These are phyloP conservation scores for Henningerozyma blattae DNA, from an alignment of 805 yeast species.

Conservation along the genomic window DNA sequence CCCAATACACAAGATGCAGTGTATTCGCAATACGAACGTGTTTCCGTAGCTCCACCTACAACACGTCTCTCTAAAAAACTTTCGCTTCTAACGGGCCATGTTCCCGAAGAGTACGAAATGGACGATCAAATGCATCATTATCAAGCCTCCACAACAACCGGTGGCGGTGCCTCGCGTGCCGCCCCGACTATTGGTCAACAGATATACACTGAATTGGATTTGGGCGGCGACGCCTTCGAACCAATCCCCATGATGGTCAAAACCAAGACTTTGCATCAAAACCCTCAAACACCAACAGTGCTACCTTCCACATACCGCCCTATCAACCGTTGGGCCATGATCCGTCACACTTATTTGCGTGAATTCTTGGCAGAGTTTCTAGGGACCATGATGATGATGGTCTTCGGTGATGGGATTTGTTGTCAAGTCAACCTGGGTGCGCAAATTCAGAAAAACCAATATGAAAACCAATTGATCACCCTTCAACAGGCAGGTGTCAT, in stretches of 20 bases:
- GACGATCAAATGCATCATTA: no score
- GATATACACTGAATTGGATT: neutral
- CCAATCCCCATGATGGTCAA: conserved; percentile 22
- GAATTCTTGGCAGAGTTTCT: conserved; percentile 42
- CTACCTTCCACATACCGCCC: conserved; percentile 27
- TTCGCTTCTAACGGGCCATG: no score
- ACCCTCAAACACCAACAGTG: conserved; percentile 27
- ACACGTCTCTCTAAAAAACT: neutral
- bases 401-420: conserved; percentile 37
- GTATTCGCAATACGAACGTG: conserved; percentile 1
- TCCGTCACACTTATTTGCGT: conserved; percentile 26
- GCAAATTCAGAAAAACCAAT: conserved; percentile 9
- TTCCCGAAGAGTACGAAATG: no score
- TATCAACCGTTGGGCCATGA: conserved; percentile 24
- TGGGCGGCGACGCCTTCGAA: conserved; percentile 3
- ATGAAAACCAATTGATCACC: conserved; percentile 1
- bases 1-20: conserved; percentile 20
- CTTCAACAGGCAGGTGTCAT: conserved; percentile 1
- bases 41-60: neutral
- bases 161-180: no score
- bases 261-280: conserved; percentile 27
- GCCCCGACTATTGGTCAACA: neutral
- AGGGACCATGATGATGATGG: conserved; percentile 35
- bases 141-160: no score
- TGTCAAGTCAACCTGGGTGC: conserved; percentile 32